phyloP scores from a whole-genome alignment of 2,329 filamentous ascomycete genomes.

The Ophiostoma himal-ulmi region DNA sequence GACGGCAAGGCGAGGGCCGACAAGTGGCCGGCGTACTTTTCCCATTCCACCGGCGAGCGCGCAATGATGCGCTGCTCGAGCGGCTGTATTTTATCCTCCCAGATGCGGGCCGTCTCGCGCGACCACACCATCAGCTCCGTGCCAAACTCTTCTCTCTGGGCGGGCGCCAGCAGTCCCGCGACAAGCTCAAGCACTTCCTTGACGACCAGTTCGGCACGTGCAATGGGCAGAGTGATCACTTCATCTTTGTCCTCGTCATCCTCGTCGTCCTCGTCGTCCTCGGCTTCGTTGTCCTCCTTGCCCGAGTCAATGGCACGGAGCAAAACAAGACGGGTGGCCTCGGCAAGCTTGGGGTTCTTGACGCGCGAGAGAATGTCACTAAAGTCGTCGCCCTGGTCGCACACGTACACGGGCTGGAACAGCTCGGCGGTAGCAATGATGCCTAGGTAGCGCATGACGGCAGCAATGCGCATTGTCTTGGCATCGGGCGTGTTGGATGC shows the following conservation, averaged over 20 bases:
- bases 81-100: constrained; percentile 3
- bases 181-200: not conserved
- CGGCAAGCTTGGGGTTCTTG: not conserved
- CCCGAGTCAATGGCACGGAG: not conserved
- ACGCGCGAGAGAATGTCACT: not conserved
- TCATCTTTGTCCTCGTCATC: not conserved
- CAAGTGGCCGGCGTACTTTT: not conserved
- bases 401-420: constrained; percentile 19
- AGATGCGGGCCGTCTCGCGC: not conserved
- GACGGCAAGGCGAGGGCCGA: not conserved
- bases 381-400: not conserved
- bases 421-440: not conserved
- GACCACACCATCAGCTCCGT: not conserved
- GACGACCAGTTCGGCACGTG: not conserved
- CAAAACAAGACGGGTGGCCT: constrained; percentile 5
- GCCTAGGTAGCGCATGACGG: constrained; percentile 12
- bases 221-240: not conserved
- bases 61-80: not conserved
- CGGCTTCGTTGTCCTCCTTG: not conserved
- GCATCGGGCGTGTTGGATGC: constrained; percentile 11
- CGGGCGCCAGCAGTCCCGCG: not conserved
- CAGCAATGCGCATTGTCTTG: constrained; percentile 19
- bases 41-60: not conserved
- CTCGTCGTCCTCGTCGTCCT: not conserved
- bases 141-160: not conserved